These are phyloP conservation scores for Copromyces sp. DNA, from an alignment of 495 filamentous ascomycete species.

Conservation along the genomic window DNA sequence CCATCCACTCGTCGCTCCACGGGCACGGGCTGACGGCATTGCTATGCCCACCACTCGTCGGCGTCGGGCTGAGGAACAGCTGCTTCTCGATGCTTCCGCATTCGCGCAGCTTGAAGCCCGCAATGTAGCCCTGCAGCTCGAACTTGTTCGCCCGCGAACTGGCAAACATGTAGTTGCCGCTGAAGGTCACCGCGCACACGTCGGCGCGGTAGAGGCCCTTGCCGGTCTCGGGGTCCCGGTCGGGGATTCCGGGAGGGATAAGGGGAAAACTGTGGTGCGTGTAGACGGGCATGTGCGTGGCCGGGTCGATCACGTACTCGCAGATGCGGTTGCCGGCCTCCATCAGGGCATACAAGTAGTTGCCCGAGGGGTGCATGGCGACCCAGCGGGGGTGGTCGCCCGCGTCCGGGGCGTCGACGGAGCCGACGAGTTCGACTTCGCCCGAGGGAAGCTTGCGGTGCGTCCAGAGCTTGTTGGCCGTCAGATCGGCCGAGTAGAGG, in stretches of 20 bases:
- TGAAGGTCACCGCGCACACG: constrained; percentile 57
- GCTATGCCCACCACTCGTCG: constrained; percentile 75
- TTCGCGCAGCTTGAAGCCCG: constrained; percentile 61
- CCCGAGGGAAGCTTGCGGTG: constrained; percentile 61
- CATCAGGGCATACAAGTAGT: constrained; percentile 77
- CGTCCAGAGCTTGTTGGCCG: constrained; percentile 77
- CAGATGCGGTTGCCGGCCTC: constrained; percentile 72
- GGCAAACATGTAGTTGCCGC: constrained; percentile 64
- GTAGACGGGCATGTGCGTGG: constrained; percentile 70
- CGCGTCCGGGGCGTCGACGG: constrained; percentile 56
- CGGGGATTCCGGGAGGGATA: constrained; percentile 55
- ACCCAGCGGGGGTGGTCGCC: constrained; percentile 79
- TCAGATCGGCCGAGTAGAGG: constrained; percentile 77
- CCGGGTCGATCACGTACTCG: constrained; percentile 69
- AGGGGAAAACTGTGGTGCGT: constrained; percentile 67
- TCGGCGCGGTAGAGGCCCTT: constrained; percentile 62
- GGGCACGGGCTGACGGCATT: constrained; percentile 72
- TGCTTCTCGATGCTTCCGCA: constrained; percentile 64
- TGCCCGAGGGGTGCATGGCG: constrained; percentile 62
- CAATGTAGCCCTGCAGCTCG: constrained; percentile 68
- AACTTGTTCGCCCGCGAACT: constrained; percentile 65
- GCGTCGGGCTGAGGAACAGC: constrained; percentile 70
- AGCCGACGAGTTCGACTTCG: constrained; percentile 54
- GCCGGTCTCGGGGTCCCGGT: constrained; percentile 30
- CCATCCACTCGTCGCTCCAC: constrained; percentile 77